These are phyloP conservation scores for Coix lacrymajobi DNA, from an alignment of 176 grass and related monocot species.

Conservation along the genomic window DNA sequence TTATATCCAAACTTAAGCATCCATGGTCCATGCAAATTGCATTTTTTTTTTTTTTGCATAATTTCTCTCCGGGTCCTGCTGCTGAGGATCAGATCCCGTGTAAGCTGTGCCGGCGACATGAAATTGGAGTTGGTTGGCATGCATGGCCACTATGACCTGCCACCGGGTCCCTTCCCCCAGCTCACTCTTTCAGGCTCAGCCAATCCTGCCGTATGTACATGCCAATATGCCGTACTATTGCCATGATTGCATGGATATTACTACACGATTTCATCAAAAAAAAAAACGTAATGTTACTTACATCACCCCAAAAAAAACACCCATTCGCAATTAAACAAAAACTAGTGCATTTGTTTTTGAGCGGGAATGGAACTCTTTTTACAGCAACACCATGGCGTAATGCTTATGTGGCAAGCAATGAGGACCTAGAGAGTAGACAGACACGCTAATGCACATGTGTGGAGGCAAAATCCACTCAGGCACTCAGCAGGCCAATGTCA, in stretches of 20 bases:
- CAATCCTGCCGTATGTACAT: background rate
- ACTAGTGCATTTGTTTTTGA: background rate
- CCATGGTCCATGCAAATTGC: constrained; percentile 12
- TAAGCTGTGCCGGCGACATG: constrained; percentile 33
- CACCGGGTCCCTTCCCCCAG: background rate
- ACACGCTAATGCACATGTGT: background rate
- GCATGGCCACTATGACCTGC: constrained; percentile 16
- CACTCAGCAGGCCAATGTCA: background rate
- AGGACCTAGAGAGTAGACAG: background rate
- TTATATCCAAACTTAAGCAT: background rate
- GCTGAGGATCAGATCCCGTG: constrained; percentile 19
- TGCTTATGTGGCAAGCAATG: constrained; percentile 4
- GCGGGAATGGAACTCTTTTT: background rate
- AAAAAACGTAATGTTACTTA: background rate
- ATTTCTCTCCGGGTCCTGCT: constrained; percentile 13
- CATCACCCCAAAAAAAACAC: background rate
- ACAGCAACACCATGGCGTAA: constrained; percentile 15
- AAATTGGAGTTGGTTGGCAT: constrained; percentile 26
- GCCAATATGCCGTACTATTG: background rate
- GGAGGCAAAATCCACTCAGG: background rate
- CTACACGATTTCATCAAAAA: background rate
- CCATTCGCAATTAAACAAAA: background rate
- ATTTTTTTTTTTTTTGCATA: constrained; percentile 21
- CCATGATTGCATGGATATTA: background rate
- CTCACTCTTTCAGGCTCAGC: background rate